phyloP scores from a whole-genome alignment of 352 stramenopile genomes.

The Globisporangium spinosum region DNA sequence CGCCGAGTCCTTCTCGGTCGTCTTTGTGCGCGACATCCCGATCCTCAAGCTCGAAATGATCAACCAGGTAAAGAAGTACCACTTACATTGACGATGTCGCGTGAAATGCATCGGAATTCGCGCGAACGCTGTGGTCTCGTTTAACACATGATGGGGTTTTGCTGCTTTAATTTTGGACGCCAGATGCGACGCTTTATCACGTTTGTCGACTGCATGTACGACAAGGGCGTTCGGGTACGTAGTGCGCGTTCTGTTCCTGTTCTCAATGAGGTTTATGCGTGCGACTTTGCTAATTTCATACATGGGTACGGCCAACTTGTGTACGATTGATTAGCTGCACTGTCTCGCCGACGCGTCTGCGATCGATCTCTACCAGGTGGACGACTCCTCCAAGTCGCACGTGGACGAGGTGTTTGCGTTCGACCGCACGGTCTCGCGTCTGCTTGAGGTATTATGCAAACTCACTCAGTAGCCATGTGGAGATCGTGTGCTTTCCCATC shows the following conservation, averaged over 20 bases:
- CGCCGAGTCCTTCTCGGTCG: constrained; percentile 70
- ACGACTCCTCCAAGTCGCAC: constrained; percentile 48
- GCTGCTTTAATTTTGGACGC: neutral
- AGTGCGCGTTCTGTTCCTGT: too few species aligned
- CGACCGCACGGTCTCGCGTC: constrained; percentile 81
- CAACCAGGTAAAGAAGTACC: constrained; percentile 53
- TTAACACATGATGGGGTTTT: neutral
- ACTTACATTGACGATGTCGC: neutral
- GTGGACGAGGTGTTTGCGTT: constrained; percentile 85
- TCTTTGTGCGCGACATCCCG: constrained; percentile 94
- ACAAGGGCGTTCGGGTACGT: constrained; percentile 76
- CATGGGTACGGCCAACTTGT: neutral
- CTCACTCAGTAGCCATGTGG: neutral
- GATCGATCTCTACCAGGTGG: constrained; percentile 61
- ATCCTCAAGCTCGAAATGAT: constrained; percentile 82
- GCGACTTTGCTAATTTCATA: neutral
- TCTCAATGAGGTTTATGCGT: neutral
- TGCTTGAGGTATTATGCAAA: constrained; percentile 64
- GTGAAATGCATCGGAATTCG: neutral
- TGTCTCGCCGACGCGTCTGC: constrained; percentile 59
- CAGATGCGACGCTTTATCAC: constrained; percentile 95
- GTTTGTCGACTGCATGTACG: constrained; percentile 98
- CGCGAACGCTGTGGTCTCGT: neutral
- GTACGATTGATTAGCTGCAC: constrained; percentile 46
- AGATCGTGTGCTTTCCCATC: neutral